Evolutionary conservation across 805 yeast genomes (phyloP).

Genomic region (Wickerhamiella azymoides): DNA sequence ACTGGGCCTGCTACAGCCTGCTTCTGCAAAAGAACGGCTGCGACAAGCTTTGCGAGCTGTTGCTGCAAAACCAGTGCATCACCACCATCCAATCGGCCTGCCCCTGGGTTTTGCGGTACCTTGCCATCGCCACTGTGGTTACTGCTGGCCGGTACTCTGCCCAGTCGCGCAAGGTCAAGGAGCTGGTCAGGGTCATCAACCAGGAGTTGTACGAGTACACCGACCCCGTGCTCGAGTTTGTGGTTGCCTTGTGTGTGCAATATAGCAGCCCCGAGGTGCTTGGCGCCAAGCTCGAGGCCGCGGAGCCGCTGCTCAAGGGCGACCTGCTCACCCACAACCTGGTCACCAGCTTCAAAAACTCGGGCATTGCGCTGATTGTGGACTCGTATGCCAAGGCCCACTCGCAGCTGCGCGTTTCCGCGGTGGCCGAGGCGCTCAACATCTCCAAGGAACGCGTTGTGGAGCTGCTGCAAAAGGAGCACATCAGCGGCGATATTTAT

Average conservation of each 20-base stretch:
- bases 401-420: constrained; percentile 33
- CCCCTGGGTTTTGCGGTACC: constrained; percentile 57
- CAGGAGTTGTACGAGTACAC: constrained; percentile 52
- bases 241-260: constrained; percentile 41
- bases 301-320: constrained; percentile 34
- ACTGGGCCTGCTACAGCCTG: constrained; percentile 54
- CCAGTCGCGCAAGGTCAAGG: constrained; percentile 43
- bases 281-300: constrained; percentile 33
- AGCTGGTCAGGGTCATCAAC: constrained; percentile 40
- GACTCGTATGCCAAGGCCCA: constrained; percentile 45
- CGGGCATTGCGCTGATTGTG: constrained; percentile 37
- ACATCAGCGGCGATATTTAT: constrained; percentile 41
- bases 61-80: constrained; percentile 44
- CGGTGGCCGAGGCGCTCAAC: constrained; percentile 33
- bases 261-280: constrained; percentile 42
- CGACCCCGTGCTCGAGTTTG: constrained; percentile 49
- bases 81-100: constrained; percentile 57
- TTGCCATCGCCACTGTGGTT: constrained; percentile 42
- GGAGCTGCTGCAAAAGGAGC: constrained; percentile 33
- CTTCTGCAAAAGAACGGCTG: constrained; percentile 40
- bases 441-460: constrained; percentile 35
- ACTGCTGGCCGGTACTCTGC: constrained; percentile 19
- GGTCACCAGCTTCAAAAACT: constrained; percentile 31
- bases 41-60: constrained; percentile 42
- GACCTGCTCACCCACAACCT: constrained; percentile 43